These are phyloP conservation scores for Syzygium grande DNA, from an alignment of 345 rosid species.

Conservation along the genomic window DNA sequence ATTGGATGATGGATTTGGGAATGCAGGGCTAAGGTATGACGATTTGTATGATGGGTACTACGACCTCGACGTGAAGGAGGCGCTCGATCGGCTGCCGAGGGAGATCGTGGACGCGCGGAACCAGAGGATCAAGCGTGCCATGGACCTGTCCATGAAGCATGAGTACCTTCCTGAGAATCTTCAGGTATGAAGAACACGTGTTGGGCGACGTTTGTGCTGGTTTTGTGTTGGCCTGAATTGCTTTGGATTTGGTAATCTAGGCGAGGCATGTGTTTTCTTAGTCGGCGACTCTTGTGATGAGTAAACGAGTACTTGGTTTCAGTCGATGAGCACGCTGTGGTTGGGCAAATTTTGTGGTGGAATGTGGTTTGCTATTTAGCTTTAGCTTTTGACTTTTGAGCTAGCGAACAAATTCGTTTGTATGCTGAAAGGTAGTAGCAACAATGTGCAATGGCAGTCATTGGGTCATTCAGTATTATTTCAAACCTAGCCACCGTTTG, in stretches of 20 bases:
- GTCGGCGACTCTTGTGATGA: background rate
- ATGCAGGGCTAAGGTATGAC: conserved; percentile 16
- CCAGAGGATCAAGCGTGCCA: conserved; percentile 22
- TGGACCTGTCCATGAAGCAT: conserved; percentile 23
- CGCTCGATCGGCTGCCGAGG: conserved; percentile 9
- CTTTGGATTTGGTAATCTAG: background rate
- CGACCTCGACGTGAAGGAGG: conserved; percentile 16
- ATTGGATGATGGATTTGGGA: background rate
- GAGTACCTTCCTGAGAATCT: conserved; percentile 14
- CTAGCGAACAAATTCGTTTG: background rate
- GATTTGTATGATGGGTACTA: conserved; percentile 9
- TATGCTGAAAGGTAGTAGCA: background rate
- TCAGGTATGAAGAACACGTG: conserved; percentile 3
- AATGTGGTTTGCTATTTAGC: background rate
- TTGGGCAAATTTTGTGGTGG: background rate
- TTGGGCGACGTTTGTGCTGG: background rate
- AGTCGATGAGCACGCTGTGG: background rate
- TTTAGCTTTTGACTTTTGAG: background rate
- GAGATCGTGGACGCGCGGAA: conserved; percentile 17
- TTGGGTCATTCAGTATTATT: background rate
- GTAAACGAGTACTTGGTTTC: background rate
- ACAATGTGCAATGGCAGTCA: background rate
- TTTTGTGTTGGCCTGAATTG: background rate
- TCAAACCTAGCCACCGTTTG: rapidly evolving
- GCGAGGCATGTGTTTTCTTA: background rate